Percentiles rank a stretch among this genome's conserved stretches.
Evolutionary conservation across 176 grass and related monocot genomes (phyloP).

Genomic region (Bothriochloa decipiens): DNA sequence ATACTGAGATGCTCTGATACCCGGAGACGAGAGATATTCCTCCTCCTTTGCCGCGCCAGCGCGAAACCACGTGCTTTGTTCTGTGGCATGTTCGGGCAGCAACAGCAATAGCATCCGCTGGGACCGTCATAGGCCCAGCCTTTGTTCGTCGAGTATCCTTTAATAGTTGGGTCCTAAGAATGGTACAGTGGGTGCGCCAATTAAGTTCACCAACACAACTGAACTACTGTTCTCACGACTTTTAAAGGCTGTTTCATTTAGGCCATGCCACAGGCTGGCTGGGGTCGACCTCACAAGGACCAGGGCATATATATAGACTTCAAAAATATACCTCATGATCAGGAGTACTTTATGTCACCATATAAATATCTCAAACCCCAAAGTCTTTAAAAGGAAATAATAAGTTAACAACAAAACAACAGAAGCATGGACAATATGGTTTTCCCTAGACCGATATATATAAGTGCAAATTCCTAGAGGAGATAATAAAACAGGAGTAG

Average conservation of each 20-base stretch:
- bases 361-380: background rate
- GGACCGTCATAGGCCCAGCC: slow-evolving; percentile 3
- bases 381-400: background rate
- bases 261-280: slow-evolving; percentile 4
- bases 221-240: slow-evolving; percentile 9
- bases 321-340: background rate
- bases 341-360: background rate
- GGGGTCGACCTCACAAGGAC: background rate
- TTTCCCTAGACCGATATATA: background rate
- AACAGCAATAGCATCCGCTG: slow-evolving; percentile 5
- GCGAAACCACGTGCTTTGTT: slow-evolving; percentile 43
- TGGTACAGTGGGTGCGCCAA: slow-evolving; percentile 38
- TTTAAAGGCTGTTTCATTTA: slow-evolving; percentile 25
- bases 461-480: slow-evolving; percentile 5
- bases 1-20: too few species aligned
- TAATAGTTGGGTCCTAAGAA: slow-evolving; percentile 44
- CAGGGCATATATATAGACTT: background rate
- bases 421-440: background rate
- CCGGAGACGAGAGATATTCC: slow-evolving; percentile 13
- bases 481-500: background rate
- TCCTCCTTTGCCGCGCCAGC: slow-evolving; percentile 22
- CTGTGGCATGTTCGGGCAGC: slow-evolving; percentile 21
- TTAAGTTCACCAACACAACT: slow-evolving; percentile 34
- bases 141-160: slow-evolving; percentile 44
- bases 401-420: background rate